Conservation (phyloP, 805 yeast species). For the Brettanomyces naardenensis region DNA sequence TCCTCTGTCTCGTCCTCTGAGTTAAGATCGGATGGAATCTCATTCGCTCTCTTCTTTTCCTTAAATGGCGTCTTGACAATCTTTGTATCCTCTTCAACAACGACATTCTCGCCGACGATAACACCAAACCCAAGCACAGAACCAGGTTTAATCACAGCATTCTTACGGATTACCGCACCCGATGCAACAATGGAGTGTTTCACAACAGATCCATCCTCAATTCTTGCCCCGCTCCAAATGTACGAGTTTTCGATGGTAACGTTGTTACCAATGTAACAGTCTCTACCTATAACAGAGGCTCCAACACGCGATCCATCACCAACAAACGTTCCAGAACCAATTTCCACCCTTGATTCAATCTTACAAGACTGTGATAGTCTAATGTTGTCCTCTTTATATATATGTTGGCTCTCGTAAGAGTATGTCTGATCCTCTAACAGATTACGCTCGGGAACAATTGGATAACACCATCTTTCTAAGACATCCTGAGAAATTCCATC, state of each 20-base stretch:
- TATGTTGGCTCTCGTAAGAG: slow-evolving; percentile 73
- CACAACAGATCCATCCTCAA: slow-evolving; percentile 57
- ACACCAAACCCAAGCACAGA: slow-evolving; percentile 75
- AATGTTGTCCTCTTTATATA: slow-evolving; percentile 85
- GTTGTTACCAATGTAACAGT: slow-evolving; percentile 76
- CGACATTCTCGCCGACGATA: slow-evolving; percentile 45
- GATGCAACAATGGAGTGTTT: slow-evolving; percentile 67
- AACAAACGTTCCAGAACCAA: slow-evolving; percentile 69
- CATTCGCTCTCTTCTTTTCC: slow-evolving; percentile 11
- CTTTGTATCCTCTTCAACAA: slow-evolving; percentile 42
- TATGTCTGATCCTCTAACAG: slow-evolving; percentile 64
- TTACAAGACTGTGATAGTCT: slow-evolving; percentile 89
- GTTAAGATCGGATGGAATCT: slow-evolving; percentile 2
- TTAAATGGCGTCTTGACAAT: slow-evolving; percentile 41
- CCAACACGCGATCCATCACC: slow-evolving; percentile 65
- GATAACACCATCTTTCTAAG: slow-evolving; percentile 87
- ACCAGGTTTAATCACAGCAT: slow-evolving; percentile 54
- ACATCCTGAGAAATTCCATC: slow-evolving; percentile 87
- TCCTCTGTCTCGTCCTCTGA: slow-evolving; percentile 1
- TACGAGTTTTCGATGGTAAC: slow-evolving; percentile 67
- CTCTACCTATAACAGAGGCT: slow-evolving; percentile 76
- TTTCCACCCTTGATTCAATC: slow-evolving; percentile 70
- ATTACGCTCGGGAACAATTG: slow-evolving; percentile 83
- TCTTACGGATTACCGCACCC: slow-evolving; percentile 44
- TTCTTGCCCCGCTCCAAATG: slow-evolving; percentile 76